These are phyloP conservation scores for Rhizophagus sp. DNA, from an alignment of 192 early-diverging fungal genomes.

Conservation along the genomic window DNA sequence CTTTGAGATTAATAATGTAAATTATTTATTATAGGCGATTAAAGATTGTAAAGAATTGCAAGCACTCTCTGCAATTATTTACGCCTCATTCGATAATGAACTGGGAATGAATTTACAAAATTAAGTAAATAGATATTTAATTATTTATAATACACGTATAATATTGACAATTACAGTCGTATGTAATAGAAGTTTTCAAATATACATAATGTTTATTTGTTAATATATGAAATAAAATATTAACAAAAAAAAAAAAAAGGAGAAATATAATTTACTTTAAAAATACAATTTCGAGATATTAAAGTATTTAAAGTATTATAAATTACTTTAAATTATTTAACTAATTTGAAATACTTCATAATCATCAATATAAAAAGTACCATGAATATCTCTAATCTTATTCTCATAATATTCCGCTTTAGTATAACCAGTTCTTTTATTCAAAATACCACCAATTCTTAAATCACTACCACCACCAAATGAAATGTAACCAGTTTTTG, in stretches of 20 bases:
- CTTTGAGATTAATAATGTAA: background rate
- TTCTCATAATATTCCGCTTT: background rate
- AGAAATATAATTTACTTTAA: background rate
- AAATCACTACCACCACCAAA: constrained; percentile 5
- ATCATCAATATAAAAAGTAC: background rate
- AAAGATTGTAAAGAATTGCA: constrained; percentile 73
- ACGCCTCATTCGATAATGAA: constrained; percentile 60
- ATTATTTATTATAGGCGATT: constrained; percentile 43
- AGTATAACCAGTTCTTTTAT: background rate
- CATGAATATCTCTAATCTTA: background rate
- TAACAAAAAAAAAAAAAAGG: background rate
- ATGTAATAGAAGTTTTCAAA: no score
- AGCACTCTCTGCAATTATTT: constrained; percentile 75
- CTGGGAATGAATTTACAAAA: background rate
- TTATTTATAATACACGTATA: background rate
- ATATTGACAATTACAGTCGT: background rate
- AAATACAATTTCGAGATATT: no score
- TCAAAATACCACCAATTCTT: constrained; percentile 1
- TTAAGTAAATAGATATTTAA: constrained; percentile 5
- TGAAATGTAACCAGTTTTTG: background rate
- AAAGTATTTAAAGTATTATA: background rate
- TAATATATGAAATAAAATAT: background rate
- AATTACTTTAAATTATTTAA: background rate
- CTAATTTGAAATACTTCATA: constrained; percentile 16
- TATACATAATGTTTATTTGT: background rate